Conservation (phyloP, 1,284 basidiomycete genomes). For the Trametes pubescens region DNA sequence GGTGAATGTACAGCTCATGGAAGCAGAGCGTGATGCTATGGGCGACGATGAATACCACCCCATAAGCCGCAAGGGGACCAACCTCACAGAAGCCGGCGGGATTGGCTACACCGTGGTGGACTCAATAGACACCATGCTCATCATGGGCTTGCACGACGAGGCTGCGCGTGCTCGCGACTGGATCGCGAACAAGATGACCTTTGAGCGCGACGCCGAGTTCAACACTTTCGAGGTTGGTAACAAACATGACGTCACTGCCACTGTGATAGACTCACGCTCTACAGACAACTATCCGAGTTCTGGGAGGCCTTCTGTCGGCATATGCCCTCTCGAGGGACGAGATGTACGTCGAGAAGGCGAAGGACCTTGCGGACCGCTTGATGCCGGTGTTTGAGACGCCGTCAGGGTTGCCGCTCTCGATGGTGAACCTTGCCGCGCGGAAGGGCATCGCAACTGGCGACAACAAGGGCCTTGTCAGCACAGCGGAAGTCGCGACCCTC, state of each 20-base stretch:
- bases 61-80: slow-evolving; percentile 74
- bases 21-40: slow-evolving; percentile 85
- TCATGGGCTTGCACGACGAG: slow-evolving; percentile 86
- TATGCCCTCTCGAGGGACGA: slow-evolving; percentile 76
- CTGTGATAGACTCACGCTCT: slow-evolving; percentile 7
- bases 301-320: slow-evolving; percentile 87
- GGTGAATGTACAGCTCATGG: slow-evolving; percentile 34
- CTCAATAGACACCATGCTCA: slow-evolving; percentile 85
- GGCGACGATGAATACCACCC: slow-evolving; percentile 92
- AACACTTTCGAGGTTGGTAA: slow-evolving; percentile 90
- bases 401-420: slow-evolving; percentile 83
- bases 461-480: slow-evolving; percentile 75
- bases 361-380: slow-evolving; percentile 86
- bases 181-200: slow-evolving; percentile 75
- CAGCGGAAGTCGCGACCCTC: slow-evolving; percentile 86
- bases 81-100: slow-evolving; percentile 77
- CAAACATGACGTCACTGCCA: not conserved
- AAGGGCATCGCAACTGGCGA: slow-evolving; percentile 72
- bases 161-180: slow-evolving; percentile 82
- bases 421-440: slow-evolving; percentile 77
- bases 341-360: slow-evolving; percentile 79
- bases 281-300: slow-evolving; percentile 81
- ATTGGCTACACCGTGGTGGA: slow-evolving; percentile 90
- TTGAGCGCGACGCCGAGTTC: slow-evolving; percentile 83
- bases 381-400: slow-evolving; percentile 87